Evolutionary conservation across 2,329 filamentous ascomycete species (phyloP), one percentile per base, ranked within the genome.

Genomic region (Hypoxylon sp.): DNA sequence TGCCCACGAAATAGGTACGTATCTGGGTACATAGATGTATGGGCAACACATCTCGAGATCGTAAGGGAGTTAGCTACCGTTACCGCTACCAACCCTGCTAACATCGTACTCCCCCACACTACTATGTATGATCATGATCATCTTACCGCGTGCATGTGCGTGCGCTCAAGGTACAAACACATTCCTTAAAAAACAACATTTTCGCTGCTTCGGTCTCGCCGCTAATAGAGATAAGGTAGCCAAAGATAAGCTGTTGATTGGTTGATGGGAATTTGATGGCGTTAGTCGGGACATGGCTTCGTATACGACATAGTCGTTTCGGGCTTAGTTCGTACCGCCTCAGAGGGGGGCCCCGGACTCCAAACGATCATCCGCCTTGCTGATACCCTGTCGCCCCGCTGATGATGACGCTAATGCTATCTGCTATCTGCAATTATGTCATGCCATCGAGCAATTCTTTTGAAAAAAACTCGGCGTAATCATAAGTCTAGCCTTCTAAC

Each of bases 401-500:
- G 16, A 45, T 46, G 38, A 60, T 55, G 58, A 57, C 49, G 58
- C 63, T 65, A 60, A 52, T 58, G 55, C 45, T 57, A 59, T 54
- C 49, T 43, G 48, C 49, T 54, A 53, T 52, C 38, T 58, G 41
- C 32, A 43, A 63, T 67, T 67, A 67, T 51, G 47, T 59, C 61
- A 67, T 67, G 57, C 55, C 63, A 67, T 67, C 64, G 61, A 67
- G 62, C 63, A 66, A 65, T 61, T 48, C 56, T 63, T 63, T 61
- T 31, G 8, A 21, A 37, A 30, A 50, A 54, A 32, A 19, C 31
- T 37, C 42, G 25, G 31, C 17, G 26, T 20, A 25, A 12, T 12
- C 8, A 23, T 9, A 36, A 13, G 7, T 21, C 13, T 12, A 16
- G 6, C n/a, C n/a, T n/a, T n/a, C n/a, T n/a, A n/a, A 6, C 42